phyloP scores from a whole-genome alignment of 306 rosid species.

The Quillaja saponaria region DNA sequence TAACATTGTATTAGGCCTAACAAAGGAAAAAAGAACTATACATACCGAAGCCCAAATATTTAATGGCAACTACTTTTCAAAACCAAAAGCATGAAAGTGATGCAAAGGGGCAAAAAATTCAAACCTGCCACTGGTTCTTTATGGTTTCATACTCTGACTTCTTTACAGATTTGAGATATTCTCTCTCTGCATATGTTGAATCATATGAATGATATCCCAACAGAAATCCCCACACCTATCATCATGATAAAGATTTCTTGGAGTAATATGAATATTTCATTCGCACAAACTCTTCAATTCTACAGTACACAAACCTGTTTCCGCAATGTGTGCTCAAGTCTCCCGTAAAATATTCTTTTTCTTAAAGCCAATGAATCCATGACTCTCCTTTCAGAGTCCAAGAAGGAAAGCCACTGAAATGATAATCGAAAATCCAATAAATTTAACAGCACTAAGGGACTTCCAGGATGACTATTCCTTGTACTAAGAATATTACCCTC shows the following conservation, averaged over 20 bases:
- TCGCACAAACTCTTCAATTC: constrained; percentile 23
- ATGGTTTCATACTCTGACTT: constrained; percentile 76
- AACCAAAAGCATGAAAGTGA: constrained; percentile 12
- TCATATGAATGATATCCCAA: constrained; percentile 79
- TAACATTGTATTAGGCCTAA: not conserved
- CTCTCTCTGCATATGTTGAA: constrained; percentile 97
- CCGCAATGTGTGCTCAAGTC: constrained; percentile 78
- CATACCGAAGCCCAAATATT: constrained; percentile 6
- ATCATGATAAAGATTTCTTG: constrained; percentile 30
- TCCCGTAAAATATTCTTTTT: constrained; percentile 94
- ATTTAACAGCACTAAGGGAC: constrained; percentile 21
- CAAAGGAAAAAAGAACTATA: not conserved
- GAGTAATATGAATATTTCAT: constrained; percentile 33
- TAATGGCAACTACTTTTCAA: constrained; percentile 3
- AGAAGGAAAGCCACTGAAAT: constrained; percentile 73
- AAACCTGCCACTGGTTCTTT: constrained; percentile 98
- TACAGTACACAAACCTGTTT: constrained; percentile 61
- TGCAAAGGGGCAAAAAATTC: not conserved
- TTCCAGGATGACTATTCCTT: constrained; percentile 11
- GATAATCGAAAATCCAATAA: constrained; percentile 21
- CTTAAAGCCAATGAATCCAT: constrained; percentile 69
- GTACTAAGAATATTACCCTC: too few relatives aligned
- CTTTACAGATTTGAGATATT: constrained; percentile 61
- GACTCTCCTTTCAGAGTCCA: constrained; percentile 93
- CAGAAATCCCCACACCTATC: constrained; percentile 86